Evolutionary conservation across 768 basidiomycete genomes (phyloP).

Genomic region (Amanita fuliginea): DNA sequence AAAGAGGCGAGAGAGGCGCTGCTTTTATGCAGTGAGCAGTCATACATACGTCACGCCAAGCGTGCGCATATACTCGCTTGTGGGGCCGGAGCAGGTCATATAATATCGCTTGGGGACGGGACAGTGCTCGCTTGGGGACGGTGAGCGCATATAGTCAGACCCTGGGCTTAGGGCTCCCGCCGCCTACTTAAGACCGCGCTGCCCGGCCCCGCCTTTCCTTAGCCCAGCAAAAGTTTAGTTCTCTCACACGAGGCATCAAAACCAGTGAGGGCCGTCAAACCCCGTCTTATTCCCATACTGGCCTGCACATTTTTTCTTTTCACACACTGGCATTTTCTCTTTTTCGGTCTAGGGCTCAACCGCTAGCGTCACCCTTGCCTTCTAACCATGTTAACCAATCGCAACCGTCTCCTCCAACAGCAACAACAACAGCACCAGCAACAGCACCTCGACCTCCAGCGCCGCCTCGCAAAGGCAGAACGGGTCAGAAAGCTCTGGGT

Average conservation of each 20-base stretch:
- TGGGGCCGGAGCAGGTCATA: too few species aligned
- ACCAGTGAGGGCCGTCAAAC: not conserved
- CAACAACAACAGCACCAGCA: conserved; percentile 11
- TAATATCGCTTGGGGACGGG: too few species aligned
- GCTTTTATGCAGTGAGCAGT: not conserved
- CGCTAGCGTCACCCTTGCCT: conserved; percentile 12
- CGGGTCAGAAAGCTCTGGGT: conserved; percentile 24
- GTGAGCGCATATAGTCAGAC: not conserved
- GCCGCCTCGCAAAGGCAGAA: conserved; percentile 6
- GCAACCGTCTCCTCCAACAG: conserved; percentile 11
- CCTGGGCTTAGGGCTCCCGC: not conserved
- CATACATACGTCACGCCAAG: not conserved
- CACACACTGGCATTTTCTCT: conserved; percentile 14
- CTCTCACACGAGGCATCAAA: conserved; percentile 5
- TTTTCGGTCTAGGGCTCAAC: conserved; percentile 18
- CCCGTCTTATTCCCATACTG: conserved; percentile 4
- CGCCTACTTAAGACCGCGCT: not conserved
- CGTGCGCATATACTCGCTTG: not conserved
- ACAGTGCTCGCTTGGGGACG: not conserved
- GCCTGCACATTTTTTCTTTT: not conserved
- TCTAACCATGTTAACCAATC: conserved; percentile 12
- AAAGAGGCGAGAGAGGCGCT: not conserved
- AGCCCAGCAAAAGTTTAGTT: not conserved
- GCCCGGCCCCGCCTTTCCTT: not conserved
- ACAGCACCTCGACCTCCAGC: conserved; percentile 7